phyloP scores from a whole-genome alignment of 345 rosid species.

The Rhodomyrtus tomentosa region DNA sequence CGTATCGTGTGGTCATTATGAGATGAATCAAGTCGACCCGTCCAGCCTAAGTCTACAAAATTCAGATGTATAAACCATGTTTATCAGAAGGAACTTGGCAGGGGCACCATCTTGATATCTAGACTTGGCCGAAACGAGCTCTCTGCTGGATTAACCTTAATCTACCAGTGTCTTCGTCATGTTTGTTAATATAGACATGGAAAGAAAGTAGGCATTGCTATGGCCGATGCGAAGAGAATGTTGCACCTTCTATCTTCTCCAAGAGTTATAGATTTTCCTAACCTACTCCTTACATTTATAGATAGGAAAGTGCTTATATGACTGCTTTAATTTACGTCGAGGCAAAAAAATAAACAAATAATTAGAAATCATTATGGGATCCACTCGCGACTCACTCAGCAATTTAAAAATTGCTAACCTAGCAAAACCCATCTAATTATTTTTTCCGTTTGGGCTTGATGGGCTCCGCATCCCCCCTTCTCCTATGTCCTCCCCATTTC shows the following conservation, averaged over 20 bases:
- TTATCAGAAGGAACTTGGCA: not conserved
- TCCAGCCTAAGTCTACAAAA: not conserved
- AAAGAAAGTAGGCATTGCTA: not conserved
- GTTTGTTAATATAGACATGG: not conserved
- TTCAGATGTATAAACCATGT: not conserved
- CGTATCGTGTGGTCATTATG: too few species aligned
- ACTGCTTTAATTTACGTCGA: too few species aligned
- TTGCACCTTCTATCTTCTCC: not conserved
- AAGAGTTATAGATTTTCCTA: not conserved
- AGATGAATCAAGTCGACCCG: not conserved
- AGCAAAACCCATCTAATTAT: not conserved
- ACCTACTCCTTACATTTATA: not conserved
- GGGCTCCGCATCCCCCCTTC: too few species aligned
- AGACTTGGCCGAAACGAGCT: not conserved
- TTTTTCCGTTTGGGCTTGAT: not conserved
- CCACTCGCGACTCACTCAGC: too few species aligned
- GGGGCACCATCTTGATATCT: not conserved
- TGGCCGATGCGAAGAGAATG: rapidly evolving
- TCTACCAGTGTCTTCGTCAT: not conserved
- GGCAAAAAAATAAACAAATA: too few species aligned
- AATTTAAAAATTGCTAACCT: too few species aligned
- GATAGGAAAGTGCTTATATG: too few species aligned
- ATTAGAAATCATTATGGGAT: too few species aligned
- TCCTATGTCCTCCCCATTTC: too few species aligned
- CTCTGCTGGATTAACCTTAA: not conserved